Evolutionary conservation across 2,329 filamentous ascomycete genomes (phyloP).

Genomic region (Myriosclerotinia duriaeana): DNA sequence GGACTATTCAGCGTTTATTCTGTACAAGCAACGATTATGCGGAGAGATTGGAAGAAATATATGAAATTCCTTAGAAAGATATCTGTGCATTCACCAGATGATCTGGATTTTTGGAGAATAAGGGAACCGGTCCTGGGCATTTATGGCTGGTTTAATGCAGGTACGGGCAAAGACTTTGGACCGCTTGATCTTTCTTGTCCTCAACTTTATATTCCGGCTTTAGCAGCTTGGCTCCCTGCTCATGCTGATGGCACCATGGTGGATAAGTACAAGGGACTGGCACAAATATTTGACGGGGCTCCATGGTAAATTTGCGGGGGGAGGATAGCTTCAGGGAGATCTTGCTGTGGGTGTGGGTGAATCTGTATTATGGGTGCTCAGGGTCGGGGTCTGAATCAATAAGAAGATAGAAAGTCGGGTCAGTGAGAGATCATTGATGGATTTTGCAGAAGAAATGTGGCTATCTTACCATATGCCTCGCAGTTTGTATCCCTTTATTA

Average conservation of each 20-base stretch:
- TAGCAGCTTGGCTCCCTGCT: neutral
- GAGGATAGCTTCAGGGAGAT: neutral
- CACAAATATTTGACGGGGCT: constrained; percentile 2
- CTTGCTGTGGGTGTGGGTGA: too few species aligned
- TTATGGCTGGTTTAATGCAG: neutral
- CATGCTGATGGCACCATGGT: neutral
- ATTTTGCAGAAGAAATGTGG: too few species aligned
- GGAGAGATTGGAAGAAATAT: neutral
- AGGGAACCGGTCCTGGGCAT: neutral
- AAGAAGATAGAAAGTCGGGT: too few species aligned
- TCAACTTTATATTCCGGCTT: neutral
- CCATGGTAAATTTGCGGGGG: neutral
- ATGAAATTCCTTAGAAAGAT: neutral
- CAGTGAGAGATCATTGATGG: too few species aligned
- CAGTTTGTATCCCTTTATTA: too few species aligned
- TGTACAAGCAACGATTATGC: too few species aligned
- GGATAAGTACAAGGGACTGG: constrained; percentile 12
- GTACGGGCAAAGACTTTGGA: neutral
- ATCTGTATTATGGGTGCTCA: too few species aligned
- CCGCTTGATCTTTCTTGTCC: neutral
- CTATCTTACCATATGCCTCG: too few species aligned
- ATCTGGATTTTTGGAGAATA: neutral
- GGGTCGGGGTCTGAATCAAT: too few species aligned
- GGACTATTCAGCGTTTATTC: too few species aligned
- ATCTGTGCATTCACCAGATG: neutral